These are phyloP conservation scores for Neocucurbitaria cava DNA, from an alignment of 2,329 filamentous ascomycete species.

Conservation along the genomic window DNA sequence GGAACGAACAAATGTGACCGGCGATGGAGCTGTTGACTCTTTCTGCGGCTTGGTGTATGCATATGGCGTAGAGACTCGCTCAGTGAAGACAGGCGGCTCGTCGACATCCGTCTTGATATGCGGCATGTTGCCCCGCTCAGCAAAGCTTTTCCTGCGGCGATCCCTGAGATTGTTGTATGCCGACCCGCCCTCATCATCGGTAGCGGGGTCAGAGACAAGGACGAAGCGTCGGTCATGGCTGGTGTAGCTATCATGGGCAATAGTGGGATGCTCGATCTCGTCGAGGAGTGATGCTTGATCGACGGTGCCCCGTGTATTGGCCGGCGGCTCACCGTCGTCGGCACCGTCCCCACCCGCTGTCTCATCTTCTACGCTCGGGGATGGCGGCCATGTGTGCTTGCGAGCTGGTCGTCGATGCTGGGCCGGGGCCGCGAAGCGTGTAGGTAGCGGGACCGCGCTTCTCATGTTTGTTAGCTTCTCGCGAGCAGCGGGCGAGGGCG, in stretches of 20 bases:
- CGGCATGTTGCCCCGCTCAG: slow-evolving; percentile 43
- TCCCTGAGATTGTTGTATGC: slow-evolving; percentile 11
- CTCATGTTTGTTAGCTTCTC: slow-evolving; percentile 33
- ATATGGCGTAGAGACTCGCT: slow-evolving; percentile 55
- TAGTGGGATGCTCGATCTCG: slow-evolving; percentile 57
- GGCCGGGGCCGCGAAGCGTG: slow-evolving; percentile 22
- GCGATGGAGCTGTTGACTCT: slow-evolving; percentile 40
- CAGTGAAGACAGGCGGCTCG: slow-evolving; percentile 49
- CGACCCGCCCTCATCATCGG: slow-evolving; percentile 11
- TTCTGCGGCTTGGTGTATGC: slow-evolving; percentile 50
- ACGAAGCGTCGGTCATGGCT: slow-evolving; percentile 72
- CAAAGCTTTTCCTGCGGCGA: slow-evolving; percentile 40
- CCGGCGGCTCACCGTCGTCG: slow-evolving; percentile 66
- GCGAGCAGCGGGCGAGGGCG: slow-evolving; percentile 21
- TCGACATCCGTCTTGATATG: slow-evolving; percentile 45
- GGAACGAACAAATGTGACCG: slow-evolving; percentile 55
- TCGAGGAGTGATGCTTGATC: slow-evolving; percentile 74
- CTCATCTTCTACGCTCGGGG: slow-evolving; percentile 75
- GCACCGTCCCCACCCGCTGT: slow-evolving; percentile 70
- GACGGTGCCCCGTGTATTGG: slow-evolving; percentile 68
- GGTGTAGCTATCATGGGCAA: slow-evolving; percentile 55
- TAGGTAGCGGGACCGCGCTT: slow-evolving; percentile 24
- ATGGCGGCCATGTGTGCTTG: slow-evolving; percentile 60
- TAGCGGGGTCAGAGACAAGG: slow-evolving; percentile 53
- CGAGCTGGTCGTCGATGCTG: slow-evolving; percentile 23